These are phyloP conservation scores for Coniochaeta sp. DNA, from an alignment of 2,329 filamentous ascomycete genomes.

Conservation along the genomic window DNA sequence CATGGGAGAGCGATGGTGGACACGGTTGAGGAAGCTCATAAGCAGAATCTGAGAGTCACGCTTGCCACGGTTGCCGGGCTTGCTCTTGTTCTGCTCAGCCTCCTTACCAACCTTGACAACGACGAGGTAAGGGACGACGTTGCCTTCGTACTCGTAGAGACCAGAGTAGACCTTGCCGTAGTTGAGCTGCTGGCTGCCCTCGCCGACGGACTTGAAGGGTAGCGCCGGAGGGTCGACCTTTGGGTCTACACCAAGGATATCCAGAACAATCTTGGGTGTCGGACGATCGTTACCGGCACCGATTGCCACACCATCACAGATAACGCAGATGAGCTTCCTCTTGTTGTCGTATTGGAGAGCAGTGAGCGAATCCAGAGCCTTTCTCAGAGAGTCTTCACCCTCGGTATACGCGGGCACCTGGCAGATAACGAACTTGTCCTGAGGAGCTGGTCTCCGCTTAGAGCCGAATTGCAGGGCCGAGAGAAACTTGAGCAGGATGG, in stretches of 20 bases:
- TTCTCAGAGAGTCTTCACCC: slow-evolving; percentile 88
- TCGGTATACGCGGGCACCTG: slow-evolving; percentile 97
- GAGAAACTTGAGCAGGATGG: slow-evolving; percentile 84
- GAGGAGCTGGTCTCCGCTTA: slow-evolving; percentile 78
- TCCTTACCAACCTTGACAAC: slow-evolving; percentile 97
- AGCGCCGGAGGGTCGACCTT: slow-evolving; percentile 93
- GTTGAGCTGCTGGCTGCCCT: slow-evolving; percentile 87
- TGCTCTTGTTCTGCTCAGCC: slow-evolving; percentile 82
- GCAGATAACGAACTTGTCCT: slow-evolving; percentile 98
- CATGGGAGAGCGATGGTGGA: slow-evolving; percentile 92
- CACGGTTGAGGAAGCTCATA: slow-evolving; percentile 96
- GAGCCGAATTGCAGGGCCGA: slow-evolving; percentile 89
- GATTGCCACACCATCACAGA: slow-evolving; percentile 96
- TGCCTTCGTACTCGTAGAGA: slow-evolving; percentile 94
- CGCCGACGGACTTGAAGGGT: slow-evolving; percentile 87
- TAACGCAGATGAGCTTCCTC: slow-evolving; percentile 89
- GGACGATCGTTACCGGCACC: slow-evolving; percentile 93
- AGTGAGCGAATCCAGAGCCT: slow-evolving; percentile 89
- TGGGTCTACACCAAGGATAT: slow-evolving; percentile 93
- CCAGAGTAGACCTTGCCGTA: slow-evolving; percentile 98
- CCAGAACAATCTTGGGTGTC: slow-evolving; percentile 94
- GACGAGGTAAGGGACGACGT: slow-evolving; percentile 93
- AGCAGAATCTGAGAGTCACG: slow-evolving; percentile 94
- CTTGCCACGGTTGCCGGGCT: slow-evolving; percentile 97
- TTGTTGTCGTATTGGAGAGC: slow-evolving; percentile 97